Conservation (phyloP, 768 basidiomycete species). For the Mrakia frigida region DNA sequence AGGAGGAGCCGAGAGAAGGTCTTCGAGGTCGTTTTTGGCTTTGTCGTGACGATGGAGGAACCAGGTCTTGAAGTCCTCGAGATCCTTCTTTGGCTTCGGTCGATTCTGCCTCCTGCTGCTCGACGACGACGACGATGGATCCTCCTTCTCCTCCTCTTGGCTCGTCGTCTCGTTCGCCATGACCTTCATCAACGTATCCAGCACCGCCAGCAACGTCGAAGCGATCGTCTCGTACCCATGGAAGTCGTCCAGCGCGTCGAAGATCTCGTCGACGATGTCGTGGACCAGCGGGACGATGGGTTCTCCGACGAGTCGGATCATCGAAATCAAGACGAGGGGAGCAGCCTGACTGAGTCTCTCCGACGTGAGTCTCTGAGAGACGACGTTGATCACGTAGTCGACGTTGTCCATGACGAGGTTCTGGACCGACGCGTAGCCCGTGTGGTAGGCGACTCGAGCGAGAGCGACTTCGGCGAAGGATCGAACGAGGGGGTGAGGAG, state of each 20-base stretch:
- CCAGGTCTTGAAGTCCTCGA: constrained; percentile 59
- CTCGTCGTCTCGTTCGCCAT: constrained; percentile 50
- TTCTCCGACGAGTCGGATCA: constrained; percentile 78
- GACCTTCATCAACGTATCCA: constrained; percentile 75
- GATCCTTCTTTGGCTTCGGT: constrained; percentile 38
- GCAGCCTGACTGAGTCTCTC: constrained; percentile 76
- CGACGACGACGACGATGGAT: constrained; percentile 43
- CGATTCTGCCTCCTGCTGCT: constrained; percentile 37
- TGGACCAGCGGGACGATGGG: constrained; percentile 83
- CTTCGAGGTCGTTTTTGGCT: constrained; percentile 34
- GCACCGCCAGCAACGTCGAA: constrained; percentile 78
- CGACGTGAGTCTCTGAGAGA: constrained; percentile 73
- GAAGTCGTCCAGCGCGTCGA: constrained; percentile 90
- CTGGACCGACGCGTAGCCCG: constrained; percentile 80
- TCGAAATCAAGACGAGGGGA: constrained; percentile 75
- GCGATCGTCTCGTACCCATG: constrained; percentile 86
- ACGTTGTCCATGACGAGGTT: constrained; percentile 90
- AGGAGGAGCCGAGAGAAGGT: constrained; percentile 33
- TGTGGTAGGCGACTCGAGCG: constrained; percentile 61
- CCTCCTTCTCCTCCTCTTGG: not conserved
- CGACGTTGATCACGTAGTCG: constrained; percentile 88
- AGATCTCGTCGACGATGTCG: constrained; percentile 95
- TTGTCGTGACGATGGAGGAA: constrained; percentile 44
- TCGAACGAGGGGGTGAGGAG: constrained; percentile 45
- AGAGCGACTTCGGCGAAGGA: constrained; percentile 70